Conservation (phyloP, 352 stramenopile species). For the Phytophthora pluvialis region DNA sequence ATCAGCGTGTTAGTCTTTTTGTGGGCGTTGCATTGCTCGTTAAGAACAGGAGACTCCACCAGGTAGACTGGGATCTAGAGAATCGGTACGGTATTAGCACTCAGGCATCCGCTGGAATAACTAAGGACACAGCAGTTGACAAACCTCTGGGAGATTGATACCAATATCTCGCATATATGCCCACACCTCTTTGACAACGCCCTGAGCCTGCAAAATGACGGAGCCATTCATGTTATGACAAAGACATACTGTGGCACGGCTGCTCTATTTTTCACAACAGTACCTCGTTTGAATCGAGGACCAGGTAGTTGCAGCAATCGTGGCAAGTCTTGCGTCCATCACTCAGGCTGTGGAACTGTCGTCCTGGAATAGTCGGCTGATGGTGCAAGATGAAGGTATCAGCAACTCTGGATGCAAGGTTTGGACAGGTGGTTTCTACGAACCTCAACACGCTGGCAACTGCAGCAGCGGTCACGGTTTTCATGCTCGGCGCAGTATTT, state of each 20-base stretch:
- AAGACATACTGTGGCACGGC: no score
- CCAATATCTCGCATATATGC: conserved; percentile 73
- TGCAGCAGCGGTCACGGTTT: conserved; percentile 69
- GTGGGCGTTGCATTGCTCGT: conserved; percentile 48
- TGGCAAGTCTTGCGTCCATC: conserved; percentile 75
- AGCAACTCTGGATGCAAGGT: background rate
- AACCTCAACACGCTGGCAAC: conserved; percentile 75
- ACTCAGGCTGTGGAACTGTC: conserved; percentile 61
- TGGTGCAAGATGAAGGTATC: background rate
- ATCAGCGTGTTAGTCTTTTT: conserved; percentile 37
- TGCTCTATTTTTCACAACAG: no score
- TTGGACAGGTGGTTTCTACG: background rate
- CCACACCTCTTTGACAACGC: conserved; percentile 71
- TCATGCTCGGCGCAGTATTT: conserved; percentile 72
- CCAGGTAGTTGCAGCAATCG: conserved; percentile 61
- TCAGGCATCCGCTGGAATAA: background rate
- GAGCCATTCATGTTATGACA: background rate
- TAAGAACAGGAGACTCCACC: conserved; percentile 62
- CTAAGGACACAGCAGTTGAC: background rate
- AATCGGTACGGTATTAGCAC: background rate
- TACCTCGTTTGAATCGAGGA: conserved; percentile 72
- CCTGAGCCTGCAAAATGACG: conserved; percentile 26
- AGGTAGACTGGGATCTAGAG: conserved; percentile 68
- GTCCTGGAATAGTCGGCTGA: conserved; percentile 33
- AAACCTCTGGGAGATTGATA: conserved; percentile 62